A percentile compares a stretch with the other conserved stretches of the same genome.
Conservation (phyloP, 2,329 filamentous ascomycete genomes). For the Fusarium newnesense region DNA sequence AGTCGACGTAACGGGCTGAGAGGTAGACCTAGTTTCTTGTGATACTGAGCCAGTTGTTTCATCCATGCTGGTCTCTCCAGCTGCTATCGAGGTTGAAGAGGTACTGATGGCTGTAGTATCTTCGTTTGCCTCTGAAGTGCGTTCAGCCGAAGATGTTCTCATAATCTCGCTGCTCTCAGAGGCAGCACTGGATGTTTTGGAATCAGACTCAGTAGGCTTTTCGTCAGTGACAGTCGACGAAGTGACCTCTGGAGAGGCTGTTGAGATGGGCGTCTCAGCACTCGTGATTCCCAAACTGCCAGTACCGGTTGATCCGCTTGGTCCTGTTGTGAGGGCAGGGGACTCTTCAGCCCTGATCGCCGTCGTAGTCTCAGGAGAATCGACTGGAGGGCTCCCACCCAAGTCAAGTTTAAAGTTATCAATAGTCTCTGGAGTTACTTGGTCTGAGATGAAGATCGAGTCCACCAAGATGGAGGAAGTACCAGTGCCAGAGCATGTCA, state of each 20-base stretch:
- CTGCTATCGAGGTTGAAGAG: not conserved
- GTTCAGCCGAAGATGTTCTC: too few relatives aligned
- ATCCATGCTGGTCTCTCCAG: not conserved
- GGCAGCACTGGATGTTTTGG: not conserved
- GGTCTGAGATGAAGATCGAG: constrained; percentile 22
- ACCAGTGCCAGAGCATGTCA: constrained; percentile 4
- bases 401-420: constrained; percentile 5
- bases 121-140: too few relatives aligned
- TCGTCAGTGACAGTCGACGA: not conserved
- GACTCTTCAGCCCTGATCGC: not conserved
- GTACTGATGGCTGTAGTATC: too few relatives aligned
- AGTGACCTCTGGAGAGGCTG: not conserved
- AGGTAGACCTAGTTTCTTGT: not conserved
- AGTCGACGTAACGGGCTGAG: not conserved
- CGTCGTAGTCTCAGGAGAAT: not conserved
- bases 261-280: not conserved
- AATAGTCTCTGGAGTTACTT: constrained; percentile 19
- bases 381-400: not conserved
- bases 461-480: not conserved
- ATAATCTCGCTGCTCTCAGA: not conserved
- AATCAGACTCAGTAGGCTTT: not conserved
- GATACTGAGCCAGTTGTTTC: not conserved
- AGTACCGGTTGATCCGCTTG: not conserved
- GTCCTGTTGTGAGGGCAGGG: not conserved
- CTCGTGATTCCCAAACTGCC: not conserved